Evolutionary conservation across 23 red algal species (phyloP), one percentile per base, ranked within the genome.

Genomic region (Cyanidioschyzon merolae): DNA sequence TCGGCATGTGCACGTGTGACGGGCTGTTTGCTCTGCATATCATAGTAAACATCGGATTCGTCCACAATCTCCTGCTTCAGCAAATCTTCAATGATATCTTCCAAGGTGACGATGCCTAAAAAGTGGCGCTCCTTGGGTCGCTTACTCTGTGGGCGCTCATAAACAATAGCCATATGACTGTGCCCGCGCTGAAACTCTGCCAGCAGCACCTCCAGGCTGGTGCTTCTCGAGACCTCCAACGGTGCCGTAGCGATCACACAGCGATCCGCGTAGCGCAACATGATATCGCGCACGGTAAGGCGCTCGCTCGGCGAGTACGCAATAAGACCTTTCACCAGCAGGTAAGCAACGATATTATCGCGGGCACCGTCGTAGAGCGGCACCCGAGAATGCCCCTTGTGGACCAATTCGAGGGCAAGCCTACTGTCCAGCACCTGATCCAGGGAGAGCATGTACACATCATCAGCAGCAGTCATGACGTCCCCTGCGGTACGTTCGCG

Each of bases 1-100:
- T 54, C 45, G 12, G 63, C 16, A 32, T 71, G n/a, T 3, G n/a
- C n/a, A 3, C 63, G 63, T 32, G 21, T 25, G 2, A 71, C 21
- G 3, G n/a, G 63, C 29, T 27, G 21, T 27, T 71, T 71, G 63
- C 63, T 71, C n/a, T 71, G 63, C 63, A 71, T 71, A 27, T 71
- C 63, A 35, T 71, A 71, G 32, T 86, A 86, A 1, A 82, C 76
- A 58, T 88, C 85, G 0, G 85, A 80, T 58, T 88, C 85, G 41
- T 88, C 85, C 17, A 88, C 76, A 74, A 88, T 88, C 57, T 88
- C 85, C 24, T 88, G 75, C 79, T 88, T 50, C 40, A 88, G 57
- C 0, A 88, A 39, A 68, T 88, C 85, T 74, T 88, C 85, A 81
- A 88, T 82, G 59, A 88, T 82, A 75, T 88, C 85, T 50, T 88